Conservation (phyloP, 352 stramenopile species). For the Phytophthora hibernalis region DNA sequence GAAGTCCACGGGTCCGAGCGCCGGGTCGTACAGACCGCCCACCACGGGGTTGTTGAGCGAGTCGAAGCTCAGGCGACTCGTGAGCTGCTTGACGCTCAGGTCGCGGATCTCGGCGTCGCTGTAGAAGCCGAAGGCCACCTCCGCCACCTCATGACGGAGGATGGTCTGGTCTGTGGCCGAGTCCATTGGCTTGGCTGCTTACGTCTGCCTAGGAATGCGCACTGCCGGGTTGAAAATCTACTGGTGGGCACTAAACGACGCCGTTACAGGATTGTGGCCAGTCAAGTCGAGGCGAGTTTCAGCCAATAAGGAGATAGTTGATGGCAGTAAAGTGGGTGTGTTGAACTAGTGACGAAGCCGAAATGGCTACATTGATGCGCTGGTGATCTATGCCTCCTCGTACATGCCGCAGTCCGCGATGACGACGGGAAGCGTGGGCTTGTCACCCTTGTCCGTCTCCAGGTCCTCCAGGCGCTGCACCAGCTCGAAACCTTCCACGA, state of each 20-base stretch:
- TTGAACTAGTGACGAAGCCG: slow-evolving; percentile 6
- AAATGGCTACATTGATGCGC: slow-evolving; percentile 36
- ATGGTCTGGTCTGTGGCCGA: slow-evolving; percentile 91
- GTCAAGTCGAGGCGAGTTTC: slow-evolving; percentile 37
- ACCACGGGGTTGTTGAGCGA: slow-evolving; percentile 94
- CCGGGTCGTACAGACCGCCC: slow-evolving; percentile 97
- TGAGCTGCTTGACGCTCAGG: slow-evolving; percentile 97
- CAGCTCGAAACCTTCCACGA: slow-evolving; percentile 92
- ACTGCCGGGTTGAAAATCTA: slow-evolving; percentile 40
- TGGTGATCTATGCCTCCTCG: slow-evolving; percentile 40
- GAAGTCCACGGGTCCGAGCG: slow-evolving; percentile 93
- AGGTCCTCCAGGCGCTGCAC: slow-evolving; percentile 93
- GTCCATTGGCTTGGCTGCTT: slow-evolving; percentile 64
- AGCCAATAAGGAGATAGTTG: slow-evolving; percentile 36
- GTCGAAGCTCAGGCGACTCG: slow-evolving; percentile 95
- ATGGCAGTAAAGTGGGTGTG: slow-evolving; percentile 1
- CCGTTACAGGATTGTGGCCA: slow-evolving; percentile 38
- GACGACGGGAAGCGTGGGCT: slow-evolving; percentile 91
- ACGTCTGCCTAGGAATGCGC: slow-evolving; percentile 26
- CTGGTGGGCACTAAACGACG: slow-evolving; percentile 37
- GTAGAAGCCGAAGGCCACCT: slow-evolving; percentile 97
- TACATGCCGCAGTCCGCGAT: slow-evolving; percentile 97
- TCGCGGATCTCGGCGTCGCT: slow-evolving; percentile 97
- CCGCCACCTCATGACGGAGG: slow-evolving; percentile 90
- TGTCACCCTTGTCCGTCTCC: slow-evolving; percentile 92